Conservation (phyloP, 805 yeast species). For the Teunomyces barrocoloradensis region DNA sequence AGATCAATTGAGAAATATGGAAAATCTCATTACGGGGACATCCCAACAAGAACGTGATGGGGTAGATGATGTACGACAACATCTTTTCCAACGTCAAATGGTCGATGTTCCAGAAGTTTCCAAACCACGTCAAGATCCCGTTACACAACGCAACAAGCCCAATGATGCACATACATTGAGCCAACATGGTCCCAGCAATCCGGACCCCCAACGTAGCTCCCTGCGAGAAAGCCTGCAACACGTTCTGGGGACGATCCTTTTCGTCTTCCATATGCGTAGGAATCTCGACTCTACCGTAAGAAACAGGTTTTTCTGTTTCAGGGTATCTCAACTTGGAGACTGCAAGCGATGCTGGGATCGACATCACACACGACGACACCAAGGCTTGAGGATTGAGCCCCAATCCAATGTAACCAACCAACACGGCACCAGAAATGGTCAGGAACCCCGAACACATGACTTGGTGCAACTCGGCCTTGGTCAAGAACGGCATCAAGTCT, state of each 20-base stretch:
- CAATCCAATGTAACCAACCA: conserved; percentile 60
- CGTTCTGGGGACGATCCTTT: conserved; percentile 42
- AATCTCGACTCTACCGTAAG: conserved; percentile 48
- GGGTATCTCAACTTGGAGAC: conserved; percentile 59
- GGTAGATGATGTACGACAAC: conserved; percentile 56
- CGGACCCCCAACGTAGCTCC: conserved; percentile 59
- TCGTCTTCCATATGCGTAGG: conserved; percentile 36
- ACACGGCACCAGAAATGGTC: conserved; percentile 62
- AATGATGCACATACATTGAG: conserved; percentile 61
- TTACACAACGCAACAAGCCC: conserved; percentile 55
- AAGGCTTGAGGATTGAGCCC: conserved; percentile 63
- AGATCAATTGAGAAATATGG: conserved; percentile 50
- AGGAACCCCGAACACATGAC: conserved; percentile 63
- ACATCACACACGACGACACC: conserved; percentile 67
- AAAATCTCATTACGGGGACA: conserved; percentile 52
- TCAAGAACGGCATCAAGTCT: conserved; percentile 56
- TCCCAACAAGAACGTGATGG: conserved; percentile 59
- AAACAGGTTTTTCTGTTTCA: conserved; percentile 54
- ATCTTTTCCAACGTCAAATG: conserved; percentile 53
- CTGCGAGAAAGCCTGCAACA: conserved; percentile 55
- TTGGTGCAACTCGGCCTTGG: conserved; percentile 61
- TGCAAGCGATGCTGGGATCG: conserved; percentile 63
- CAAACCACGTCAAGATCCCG: conserved; percentile 58
- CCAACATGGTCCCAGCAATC: conserved; percentile 55
- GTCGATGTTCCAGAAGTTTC: conserved; percentile 58